A percentile compares a stretch with the other conserved stretches of the same genome.
Conservation (phyloP, 176 grass and related monocot species). For the Aegilops sharonensis region DNA sequence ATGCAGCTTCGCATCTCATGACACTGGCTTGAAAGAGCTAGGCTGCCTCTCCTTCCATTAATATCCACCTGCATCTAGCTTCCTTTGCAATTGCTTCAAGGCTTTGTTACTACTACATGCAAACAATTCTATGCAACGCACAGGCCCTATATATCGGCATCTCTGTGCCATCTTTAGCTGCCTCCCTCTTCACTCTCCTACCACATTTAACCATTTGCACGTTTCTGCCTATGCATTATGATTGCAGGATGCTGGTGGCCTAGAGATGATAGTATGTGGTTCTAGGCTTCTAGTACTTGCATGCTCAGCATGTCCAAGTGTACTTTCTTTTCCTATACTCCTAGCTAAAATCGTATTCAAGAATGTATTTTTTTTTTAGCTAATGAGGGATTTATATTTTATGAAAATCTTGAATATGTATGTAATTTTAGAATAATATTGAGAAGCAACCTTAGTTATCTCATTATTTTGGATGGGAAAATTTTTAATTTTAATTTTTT, state of each 20-base stretch:
- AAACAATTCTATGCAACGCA: slow-evolving; percentile 32
- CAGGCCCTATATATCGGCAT: slow-evolving; percentile 14
- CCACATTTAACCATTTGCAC: slow-evolving; percentile 29
- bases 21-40: slow-evolving; percentile 20
- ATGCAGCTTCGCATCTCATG: slow-evolving; percentile 39
- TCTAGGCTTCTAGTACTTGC: neutral
- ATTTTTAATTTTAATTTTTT: too few relatives aligned
- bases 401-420: too few relatives aligned
- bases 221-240: slow-evolving; percentile 28
- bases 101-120: slow-evolving; percentile 2
- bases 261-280: slow-evolving; percentile 13
- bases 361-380: too few relatives aligned
- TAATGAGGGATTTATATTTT: too few relatives aligned
- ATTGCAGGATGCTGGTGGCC: slow-evolving; percentile 24
- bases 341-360: neutral
- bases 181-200: neutral
- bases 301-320: neutral
- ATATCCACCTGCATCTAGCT: slow-evolving; percentile 33
- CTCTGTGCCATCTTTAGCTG: slow-evolving; percentile 23
- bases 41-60: slow-evolving; percentile 37
- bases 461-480: too few relatives aligned
- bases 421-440: too few relatives aligned
- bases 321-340: neutral
- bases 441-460: too few relatives aligned
- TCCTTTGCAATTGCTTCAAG: slow-evolving; percentile 9